A percentile compares a stretch with the other conserved stretches of the same genome.
These are phyloP conservation scores for Lathyrus tuberosus DNA, from an alignment of 306 rosid genomes.

Conservation along the genomic window DNA sequence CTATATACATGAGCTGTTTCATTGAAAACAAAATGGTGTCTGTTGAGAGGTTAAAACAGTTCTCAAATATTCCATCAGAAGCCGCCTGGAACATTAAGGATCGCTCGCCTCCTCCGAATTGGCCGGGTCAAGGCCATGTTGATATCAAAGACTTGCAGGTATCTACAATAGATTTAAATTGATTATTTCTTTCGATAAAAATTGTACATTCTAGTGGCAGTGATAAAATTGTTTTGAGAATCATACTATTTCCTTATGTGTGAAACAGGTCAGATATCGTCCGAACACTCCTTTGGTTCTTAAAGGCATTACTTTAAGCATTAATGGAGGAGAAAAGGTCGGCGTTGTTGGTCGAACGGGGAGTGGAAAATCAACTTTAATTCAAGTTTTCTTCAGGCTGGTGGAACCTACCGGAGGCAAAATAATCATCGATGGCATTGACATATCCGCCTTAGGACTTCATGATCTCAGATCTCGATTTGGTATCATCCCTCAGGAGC, in stretches of 20 bases:
- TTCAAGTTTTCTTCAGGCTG: slow-evolving; percentile 92
- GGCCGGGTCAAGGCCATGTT: slow-evolving; percentile 89
- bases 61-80: slow-evolving; percentile 79
- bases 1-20: slow-evolving; percentile 84
- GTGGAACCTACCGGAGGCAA: slow-evolving; percentile 93
- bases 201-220: too few relatives aligned
- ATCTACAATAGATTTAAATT: slow-evolving; percentile 25
- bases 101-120: slow-evolving; percentile 68
- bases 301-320: slow-evolving; percentile 81
- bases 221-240: too few relatives aligned
- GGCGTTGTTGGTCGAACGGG: slow-evolving; percentile 97
- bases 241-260: too few relatives aligned
- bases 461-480: slow-evolving; percentile 93
- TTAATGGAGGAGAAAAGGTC: slow-evolving; percentile 84
- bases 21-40: slow-evolving; percentile 95
- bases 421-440: slow-evolving; percentile 82
- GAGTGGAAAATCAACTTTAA: slow-evolving; percentile 89
- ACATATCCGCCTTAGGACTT: slow-evolving; percentile 73
- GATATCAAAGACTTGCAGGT: slow-evolving; percentile 82
- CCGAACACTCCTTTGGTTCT: slow-evolving; percentile 90
- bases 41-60: slow-evolving; percentile 92
- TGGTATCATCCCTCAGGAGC: slow-evolving; percentile 97
- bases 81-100: slow-evolving; percentile 71
- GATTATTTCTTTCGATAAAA: not conserved
- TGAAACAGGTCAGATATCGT: slow-evolving; percentile 83